Base-by-base conservation (phyloP, 352 stramenopile species). In the Phytophthora brassicae region DNA sequence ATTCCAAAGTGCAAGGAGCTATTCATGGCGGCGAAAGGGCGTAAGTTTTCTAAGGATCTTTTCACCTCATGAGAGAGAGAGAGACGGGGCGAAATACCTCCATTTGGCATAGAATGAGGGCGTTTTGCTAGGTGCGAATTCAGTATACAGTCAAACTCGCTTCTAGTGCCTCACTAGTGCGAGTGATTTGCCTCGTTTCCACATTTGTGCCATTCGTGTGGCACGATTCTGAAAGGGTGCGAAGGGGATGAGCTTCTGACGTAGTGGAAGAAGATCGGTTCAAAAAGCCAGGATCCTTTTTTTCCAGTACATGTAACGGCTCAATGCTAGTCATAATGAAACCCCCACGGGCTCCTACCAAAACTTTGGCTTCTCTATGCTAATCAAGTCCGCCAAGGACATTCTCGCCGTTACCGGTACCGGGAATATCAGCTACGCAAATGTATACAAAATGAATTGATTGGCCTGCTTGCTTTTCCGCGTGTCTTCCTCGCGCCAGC, bases 31-130 rank as follows among this genome's bases (percentile, higher is more conserved):
- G 38, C 38, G 62, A 72, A 72, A 72, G 54, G 63, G 58, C 54
- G 51, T 58, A 36, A n/a, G 29, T 72, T 64, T n/a, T 75, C 60
- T 56, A 66, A 59, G 35, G 67, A 75, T 75, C 67, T 75, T 72
- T 44, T 42, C 36, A 2, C 36, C 36, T 42, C 36, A 5, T 8
- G 36, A 4, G 36, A 1, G 14, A n/a, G n/a, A n/a, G 36, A 19
- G 36, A 22, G 36, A 42, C 36, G 36, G 36, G 36, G 14, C 16
- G 36, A 8, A 42, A 12, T 6, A 5, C 14, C 36, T 42, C 36
- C 4, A 22, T 8, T 9, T 22, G 36, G 4, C 6, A 4, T 20
- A 11, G 16, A 22, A 23, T 42, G 36, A 42, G 36, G 36, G 1
- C 14, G 16, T 22, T 42, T 14, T n/a, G n/a, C 36, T 42, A 42